Evolutionary conservation across 139 green algal species (phyloP), one percentile per base, ranked within the genome.

Genomic region (Trebouxia sp.): DNA sequence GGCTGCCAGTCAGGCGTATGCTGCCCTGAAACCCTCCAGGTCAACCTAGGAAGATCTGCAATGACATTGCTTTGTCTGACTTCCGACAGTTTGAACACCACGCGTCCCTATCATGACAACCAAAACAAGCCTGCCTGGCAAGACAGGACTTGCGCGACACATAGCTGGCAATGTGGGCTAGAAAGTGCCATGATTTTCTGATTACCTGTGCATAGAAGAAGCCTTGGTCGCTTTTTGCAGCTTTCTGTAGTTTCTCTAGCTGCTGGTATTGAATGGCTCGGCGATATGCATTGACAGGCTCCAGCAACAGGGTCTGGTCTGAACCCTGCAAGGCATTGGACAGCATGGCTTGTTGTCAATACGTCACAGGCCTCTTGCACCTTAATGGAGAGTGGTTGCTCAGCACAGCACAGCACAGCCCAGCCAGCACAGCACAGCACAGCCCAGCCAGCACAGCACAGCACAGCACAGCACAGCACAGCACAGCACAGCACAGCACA

Each of bases 241-340:
- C 79, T 65, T 88, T 84, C 62, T 89, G 83, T 3, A 69, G 79
- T 51, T 84, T 86, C 24, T 85, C 55, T 11, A 94, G 85, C 35
- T 88, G 82, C 84, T 94, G 90, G 67, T 90, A 94, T 72, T 90
- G 87, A 58, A 95, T 74, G 55, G 89, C 75, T 5, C 92, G 80
- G 72, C 91, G 80, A 83, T 87, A 94, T 7, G 67, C 35, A 65
- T 92, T 95, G 6, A 84, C 76, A 0, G 50, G 17, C 9, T 82
- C 62, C 43, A 94, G 82, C 62, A 86, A 50, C 77, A 94, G 76
- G 9, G 67, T 43, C 6, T 43, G 22, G 14, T 79, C 82, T 1
- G 76, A 30, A 45, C 82, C 75, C 85, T 88, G 78, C n/a, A 55
- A 43, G 17, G 39, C 20, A 35, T 8, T 48, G 51, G 58, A 42